A percentile compares a stretch with the other conserved stretches of the same genome.
Evolutionary conservation across 495 filamentous ascomycete species (phyloP).

Genomic region (Penicillium silybi): DNA sequence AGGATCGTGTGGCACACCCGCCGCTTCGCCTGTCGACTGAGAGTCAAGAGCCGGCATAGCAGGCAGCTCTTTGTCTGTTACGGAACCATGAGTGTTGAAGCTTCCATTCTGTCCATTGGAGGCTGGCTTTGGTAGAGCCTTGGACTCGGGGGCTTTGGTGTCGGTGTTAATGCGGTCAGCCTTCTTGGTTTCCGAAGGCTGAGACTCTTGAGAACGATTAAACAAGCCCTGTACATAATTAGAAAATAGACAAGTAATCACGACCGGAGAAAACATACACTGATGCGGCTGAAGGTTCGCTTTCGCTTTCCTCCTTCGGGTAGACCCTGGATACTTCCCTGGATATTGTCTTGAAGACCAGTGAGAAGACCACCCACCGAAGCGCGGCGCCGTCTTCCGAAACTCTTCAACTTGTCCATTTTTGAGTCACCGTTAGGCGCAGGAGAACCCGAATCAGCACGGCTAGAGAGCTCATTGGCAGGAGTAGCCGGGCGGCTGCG

Average conservation of each 20-base stretch:
- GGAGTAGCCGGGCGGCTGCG: conserved; percentile 23
- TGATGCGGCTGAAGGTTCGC: conserved; percentile 15
- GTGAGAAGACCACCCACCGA: conserved; percentile 27
- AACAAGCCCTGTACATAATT: conserved; percentile 17
- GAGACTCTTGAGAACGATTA: conserved; percentile 12
- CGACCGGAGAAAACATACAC: conserved; percentile 10
- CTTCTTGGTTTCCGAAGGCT: neutral
- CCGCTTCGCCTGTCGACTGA: neutral
- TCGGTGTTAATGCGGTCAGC: neutral
- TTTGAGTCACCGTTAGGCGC: conserved; percentile 16
- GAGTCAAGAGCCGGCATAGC: neutral
- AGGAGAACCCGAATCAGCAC: conserved; percentile 2
- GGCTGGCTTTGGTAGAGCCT: conserved; percentile 1
- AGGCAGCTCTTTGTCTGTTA: conserved; percentile 6
- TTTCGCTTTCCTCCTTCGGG: conserved; percentile 13
- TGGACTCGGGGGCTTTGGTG: neutral
- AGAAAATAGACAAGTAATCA: neutral
- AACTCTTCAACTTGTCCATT: conserved; percentile 31
- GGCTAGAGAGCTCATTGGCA: conserved; percentile 19
- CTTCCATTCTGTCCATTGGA: neutral
- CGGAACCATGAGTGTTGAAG: neutral
- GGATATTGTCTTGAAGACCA: conserved; percentile 14
- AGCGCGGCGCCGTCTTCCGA: conserved; percentile 27
- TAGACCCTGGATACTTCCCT: conserved; percentile 16
- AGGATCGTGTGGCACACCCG: neutral